Percentiles rank a stretch among this genome's conserved stretches.
These are phyloP conservation scores for Hygrophorus pudorinus DNA, from an alignment of 768 basidiomycete genomes.

Conservation along the genomic window DNA sequence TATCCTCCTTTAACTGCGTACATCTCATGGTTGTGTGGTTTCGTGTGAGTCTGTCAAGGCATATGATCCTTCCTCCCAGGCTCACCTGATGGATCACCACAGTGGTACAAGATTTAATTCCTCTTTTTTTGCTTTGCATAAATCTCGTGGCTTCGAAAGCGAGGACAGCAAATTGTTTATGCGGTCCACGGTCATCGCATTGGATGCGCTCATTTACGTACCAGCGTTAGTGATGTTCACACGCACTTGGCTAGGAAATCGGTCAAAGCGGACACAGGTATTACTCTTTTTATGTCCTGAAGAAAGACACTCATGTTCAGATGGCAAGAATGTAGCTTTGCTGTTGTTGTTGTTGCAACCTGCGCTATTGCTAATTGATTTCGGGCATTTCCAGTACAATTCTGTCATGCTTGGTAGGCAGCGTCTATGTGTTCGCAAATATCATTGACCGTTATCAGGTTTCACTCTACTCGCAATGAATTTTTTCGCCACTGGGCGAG, in stretches of 20 bases:
- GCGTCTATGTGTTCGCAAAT: background rate
- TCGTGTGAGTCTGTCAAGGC: constrained; percentile 40
- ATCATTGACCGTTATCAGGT: constrained; percentile 29
- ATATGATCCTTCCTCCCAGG: background rate
- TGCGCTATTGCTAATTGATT: constrained; percentile 74
- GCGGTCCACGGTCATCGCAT: constrained; percentile 61
- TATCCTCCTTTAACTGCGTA: constrained; percentile 94
- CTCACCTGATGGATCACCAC: background rate
- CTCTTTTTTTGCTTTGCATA: constrained; percentile 17
- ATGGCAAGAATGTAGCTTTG: constrained; percentile 51
- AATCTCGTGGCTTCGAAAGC: constrained; percentile 63
- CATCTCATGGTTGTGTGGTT: constrained; percentile 73
- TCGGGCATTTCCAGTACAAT: constrained; percentile 95
- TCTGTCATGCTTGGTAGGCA: constrained; percentile 79
- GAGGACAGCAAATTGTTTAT: constrained; percentile 63
- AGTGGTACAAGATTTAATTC: constrained; percentile 31
- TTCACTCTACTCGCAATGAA: constrained; percentile 61
- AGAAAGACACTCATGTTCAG: constrained; percentile 2
- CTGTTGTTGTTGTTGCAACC: constrained; percentile 75
- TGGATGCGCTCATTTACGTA: constrained; percentile 67
- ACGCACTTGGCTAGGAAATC: constrained; percentile 51
- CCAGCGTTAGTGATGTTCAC: constrained; percentile 64
- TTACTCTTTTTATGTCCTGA: constrained; percentile 8
- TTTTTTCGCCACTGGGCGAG: constrained; percentile 57
- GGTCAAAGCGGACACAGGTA: constrained; percentile 76